A percentile compares a stretch with the other conserved stretches of the same genome.
These are phyloP conservation scores for Claviceps sp. DNA, from an alignment of 2,329 filamentous ascomycete species.

Conservation along the genomic window DNA sequence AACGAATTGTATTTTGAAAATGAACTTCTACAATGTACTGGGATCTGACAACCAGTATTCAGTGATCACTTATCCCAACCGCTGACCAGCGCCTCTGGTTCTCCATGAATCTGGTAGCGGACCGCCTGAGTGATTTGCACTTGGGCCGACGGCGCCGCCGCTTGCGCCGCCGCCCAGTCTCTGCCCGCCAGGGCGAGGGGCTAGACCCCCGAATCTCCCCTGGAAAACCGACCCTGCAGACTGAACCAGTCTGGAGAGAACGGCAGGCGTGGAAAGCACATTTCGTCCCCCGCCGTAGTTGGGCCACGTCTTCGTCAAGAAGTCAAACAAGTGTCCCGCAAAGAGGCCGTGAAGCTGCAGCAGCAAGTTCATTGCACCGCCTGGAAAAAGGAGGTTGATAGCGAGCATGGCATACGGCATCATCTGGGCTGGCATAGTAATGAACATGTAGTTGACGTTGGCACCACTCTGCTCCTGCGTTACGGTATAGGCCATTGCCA, in stretches of 20 bases:
- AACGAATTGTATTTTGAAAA: too few species aligned
- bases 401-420: constrained; percentile 70
- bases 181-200: constrained; percentile 18
- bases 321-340: constrained; percentile 83
- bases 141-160: constrained; percentile 9
- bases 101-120: constrained; percentile 52
- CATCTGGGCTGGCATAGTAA: constrained; percentile 70
- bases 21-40: too few species aligned
- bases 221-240: constrained; percentile 15
- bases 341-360: constrained; percentile 65
- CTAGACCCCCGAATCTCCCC: constrained; percentile 38
- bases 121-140: constrained; percentile 29
- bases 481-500: constrained; percentile 73
- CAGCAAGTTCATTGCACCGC: constrained; percentile 41
- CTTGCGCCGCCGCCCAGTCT: constrained; percentile 16
- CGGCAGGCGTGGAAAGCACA: constrained; percentile 57
- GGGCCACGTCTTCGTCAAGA: constrained; percentile 76
- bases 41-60: too few species aligned
- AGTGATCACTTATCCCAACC: constrained; percentile 34
- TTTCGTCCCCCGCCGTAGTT: constrained; percentile 76
- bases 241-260: constrained; percentile 55
- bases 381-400: constrained; percentile 53
- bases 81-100: constrained; percentile 46
- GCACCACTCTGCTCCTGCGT: constrained; percentile 72
- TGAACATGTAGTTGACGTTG: constrained; percentile 65